A percentile compares a stretch with the other conserved stretches of the same genome.
phyloP scores from a whole-genome alignment of 2,329 filamentous ascomycete species.

The Didymella glomerata region DNA sequence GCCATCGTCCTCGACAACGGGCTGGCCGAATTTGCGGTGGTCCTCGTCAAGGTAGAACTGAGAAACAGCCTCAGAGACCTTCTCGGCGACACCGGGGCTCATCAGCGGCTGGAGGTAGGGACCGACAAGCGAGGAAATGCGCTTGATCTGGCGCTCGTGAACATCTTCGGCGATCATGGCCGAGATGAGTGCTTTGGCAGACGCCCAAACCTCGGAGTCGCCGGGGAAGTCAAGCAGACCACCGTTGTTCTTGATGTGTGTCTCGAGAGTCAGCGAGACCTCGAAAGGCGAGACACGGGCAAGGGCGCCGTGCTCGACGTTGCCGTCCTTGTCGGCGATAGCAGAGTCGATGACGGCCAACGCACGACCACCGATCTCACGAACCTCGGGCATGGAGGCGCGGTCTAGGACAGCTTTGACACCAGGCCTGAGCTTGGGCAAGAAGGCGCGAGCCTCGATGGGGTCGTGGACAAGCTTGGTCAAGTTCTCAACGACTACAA shows the following conservation, averaged over 20 bases:
- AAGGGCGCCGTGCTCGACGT: slow-evolving; percentile 63
- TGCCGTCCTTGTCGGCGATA: slow-evolving; percentile 71
- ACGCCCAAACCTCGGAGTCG: slow-evolving; percentile 67
- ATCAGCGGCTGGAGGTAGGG: slow-evolving; percentile 81
- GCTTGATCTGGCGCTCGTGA: slow-evolving; percentile 79
- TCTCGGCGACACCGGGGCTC: slow-evolving; percentile 67
- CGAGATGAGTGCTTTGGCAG: slow-evolving; percentile 76
- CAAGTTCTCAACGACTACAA: slow-evolving; percentile 96
- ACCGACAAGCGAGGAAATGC: slow-evolving; percentile 72
- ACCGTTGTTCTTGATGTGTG: slow-evolving; percentile 75
- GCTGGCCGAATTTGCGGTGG: slow-evolving; percentile 83
- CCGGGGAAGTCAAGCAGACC: slow-evolving; percentile 70
- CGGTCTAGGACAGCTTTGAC: slow-evolving; percentile 87
- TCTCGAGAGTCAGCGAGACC: slow-evolving; percentile 76
- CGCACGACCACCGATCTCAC: slow-evolving; percentile 85
- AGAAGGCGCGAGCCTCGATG: slow-evolving; percentile 90
- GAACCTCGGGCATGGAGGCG: slow-evolving; percentile 92
- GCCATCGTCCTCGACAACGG: slow-evolving; percentile 86
- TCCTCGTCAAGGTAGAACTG: slow-evolving; percentile 84
- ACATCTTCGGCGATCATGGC: slow-evolving; percentile 88
- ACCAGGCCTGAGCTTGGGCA: slow-evolving; percentile 93
- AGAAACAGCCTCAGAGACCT: slow-evolving; percentile 77
- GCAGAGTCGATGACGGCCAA: slow-evolving; percentile 90
- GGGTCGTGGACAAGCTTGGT: slow-evolving; percentile 98
- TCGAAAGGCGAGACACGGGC: slow-evolving; percentile 76